These are phyloP conservation scores for Zopfia rhizophila DNA, from an alignment of 2,329 filamentous ascomycete species.

Conservation along the genomic window DNA sequence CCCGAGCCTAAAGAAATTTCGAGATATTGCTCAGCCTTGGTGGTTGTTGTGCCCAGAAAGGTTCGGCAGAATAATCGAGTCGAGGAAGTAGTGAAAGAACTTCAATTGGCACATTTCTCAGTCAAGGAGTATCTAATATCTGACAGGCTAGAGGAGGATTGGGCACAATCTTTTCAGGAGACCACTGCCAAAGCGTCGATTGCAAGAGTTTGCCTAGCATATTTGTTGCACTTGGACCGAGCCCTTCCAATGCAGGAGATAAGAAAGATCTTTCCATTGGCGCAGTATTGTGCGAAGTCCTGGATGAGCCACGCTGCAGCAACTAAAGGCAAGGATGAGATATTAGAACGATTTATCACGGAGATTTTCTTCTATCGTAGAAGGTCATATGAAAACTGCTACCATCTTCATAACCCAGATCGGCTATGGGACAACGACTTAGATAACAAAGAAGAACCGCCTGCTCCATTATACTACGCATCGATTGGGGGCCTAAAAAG, in stretches of 20 bases:
- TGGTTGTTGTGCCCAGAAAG: conserved; percentile 21
- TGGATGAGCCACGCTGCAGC: conserved; percentile 25
- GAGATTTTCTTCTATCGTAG: conserved; percentile 3
- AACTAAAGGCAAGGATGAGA: conserved; percentile 18
- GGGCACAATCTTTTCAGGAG: not conserved
- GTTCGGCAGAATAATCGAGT: no score
- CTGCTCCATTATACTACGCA: conserved; percentile 10
- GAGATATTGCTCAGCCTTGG: conserved; percentile 38
- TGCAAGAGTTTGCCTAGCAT: conserved; percentile 11
- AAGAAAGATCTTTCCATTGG: conserved; percentile 18
- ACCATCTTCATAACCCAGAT: conserved; percentile 12
- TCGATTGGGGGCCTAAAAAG: conserved; percentile 13
- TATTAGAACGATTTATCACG: conserved; percentile 1
- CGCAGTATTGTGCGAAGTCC: conserved; percentile 22
- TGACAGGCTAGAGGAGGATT: conserved; percentile 4
- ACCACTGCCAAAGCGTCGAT: conserved; percentile 7
- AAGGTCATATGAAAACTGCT: conserved; percentile 8
- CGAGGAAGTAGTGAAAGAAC: conserved; percentile 1
- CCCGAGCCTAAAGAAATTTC: conserved; percentile 34
- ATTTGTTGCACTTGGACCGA: conserved; percentile 17
- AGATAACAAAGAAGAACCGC: conserved; percentile 3
- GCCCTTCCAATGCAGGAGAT: conserved; percentile 2
- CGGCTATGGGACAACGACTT: not conserved
- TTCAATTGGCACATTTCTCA: conserved; percentile 14
- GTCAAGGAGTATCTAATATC: conserved; percentile 21